These are phyloP conservation scores for Arctium minus DNA, from an alignment of 129 eudicot genomes.

Conservation along the genomic window DNA sequence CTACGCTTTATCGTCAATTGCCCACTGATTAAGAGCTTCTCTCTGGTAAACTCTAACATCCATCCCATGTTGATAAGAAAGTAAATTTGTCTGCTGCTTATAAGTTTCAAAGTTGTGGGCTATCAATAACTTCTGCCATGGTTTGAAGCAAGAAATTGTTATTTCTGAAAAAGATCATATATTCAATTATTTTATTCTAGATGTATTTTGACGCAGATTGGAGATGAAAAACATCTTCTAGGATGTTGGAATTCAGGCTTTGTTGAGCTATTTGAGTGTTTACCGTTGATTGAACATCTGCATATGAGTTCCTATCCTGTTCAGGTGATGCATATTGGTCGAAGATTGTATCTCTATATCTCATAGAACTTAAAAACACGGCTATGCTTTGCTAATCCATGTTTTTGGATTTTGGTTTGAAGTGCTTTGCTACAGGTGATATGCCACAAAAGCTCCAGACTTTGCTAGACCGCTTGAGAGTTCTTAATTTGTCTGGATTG, in stretches of 20 bases:
- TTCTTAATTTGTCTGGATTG: constrained; percentile 8
- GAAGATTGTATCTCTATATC: not conserved
- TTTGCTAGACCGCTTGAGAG: not conserved
- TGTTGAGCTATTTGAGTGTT: constrained; percentile 17
- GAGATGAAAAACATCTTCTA: not conserved
- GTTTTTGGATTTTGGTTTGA: constrained; percentile 1
- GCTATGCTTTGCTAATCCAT: not conserved
- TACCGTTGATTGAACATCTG: constrained; percentile 14
- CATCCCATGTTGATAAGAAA: not conserved
- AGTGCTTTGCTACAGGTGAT: constrained; percentile 26
- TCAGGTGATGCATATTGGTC: not conserved
- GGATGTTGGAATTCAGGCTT: constrained; percentile 17
- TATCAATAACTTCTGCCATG: not conserved
- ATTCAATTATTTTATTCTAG: too few relatives aligned
- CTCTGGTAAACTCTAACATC: not conserved
- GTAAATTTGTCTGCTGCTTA: not conserved
- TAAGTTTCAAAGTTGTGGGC: not conserved
- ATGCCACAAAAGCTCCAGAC: constrained; percentile 9
- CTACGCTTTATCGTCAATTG: constrained; percentile 20
- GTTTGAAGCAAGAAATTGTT: not conserved
- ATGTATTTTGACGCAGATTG: constrained; percentile 10
- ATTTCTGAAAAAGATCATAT: not conserved
- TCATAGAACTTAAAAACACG: not conserved
- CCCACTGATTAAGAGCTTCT: constrained; percentile 18
- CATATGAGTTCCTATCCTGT: constrained; percentile 13